Evolutionary conservation across 495 filamentous ascomycete genomes (phyloP).

Genomic region (Xylaria flabelliformis): DNA sequence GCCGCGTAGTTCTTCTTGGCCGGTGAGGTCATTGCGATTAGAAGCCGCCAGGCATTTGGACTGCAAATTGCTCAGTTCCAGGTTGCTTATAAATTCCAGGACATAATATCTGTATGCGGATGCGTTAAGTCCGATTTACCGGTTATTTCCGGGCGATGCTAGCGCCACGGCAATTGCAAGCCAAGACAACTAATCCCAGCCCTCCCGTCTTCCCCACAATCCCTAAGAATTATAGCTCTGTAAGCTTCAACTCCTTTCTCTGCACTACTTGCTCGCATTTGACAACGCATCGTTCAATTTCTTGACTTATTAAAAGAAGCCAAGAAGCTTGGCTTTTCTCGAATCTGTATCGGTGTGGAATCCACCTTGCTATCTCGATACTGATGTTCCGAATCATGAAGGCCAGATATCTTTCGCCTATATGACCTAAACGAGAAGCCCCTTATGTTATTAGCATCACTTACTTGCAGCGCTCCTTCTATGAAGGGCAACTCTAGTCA

Average conservation of each 20-base stretch:
- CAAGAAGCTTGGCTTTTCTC: no score
- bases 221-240: neutral
- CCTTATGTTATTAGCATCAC: neutral
- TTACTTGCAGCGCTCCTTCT: neutral
- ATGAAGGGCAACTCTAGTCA: neutral
- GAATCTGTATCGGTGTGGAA: neutral
- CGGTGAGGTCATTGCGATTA: neutral
- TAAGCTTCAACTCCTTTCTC: neutral
- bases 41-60: no score
- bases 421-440: neutral
- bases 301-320: no score
- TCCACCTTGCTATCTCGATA: neutral
- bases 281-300: neutral
- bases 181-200: neutral
- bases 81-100: neutral
- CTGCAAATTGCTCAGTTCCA: no score
- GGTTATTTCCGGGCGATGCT: neutral
- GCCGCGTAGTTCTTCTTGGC: no score
- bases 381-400: neutral
- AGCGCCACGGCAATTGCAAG: neutral
- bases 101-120: neutral
- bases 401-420: neutral
- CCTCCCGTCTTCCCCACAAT: conserved; percentile 1
- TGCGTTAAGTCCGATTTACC: neutral
- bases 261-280: neutral